Evolutionary conservation across 2,329 filamentous ascomycete species (phyloP), one percentile per base, ranked within the genome.

Genomic region (Venturia effusa): DNA sequence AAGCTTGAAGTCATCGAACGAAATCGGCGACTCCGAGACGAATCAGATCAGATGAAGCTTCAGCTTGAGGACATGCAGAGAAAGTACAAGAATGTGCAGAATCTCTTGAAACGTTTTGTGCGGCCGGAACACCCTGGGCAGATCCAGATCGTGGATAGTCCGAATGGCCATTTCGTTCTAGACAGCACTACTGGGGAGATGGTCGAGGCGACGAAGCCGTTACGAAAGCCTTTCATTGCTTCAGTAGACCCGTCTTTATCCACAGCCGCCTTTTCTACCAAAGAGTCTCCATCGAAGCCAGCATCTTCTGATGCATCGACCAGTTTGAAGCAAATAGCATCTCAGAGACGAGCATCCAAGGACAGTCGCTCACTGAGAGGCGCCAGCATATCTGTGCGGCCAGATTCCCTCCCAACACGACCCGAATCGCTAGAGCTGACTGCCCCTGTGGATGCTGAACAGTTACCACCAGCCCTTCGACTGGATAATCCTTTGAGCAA

Each of bases 111-210:
- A 39, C 55, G 62, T 10, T 59, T 64, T 43, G 57, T 61, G 1
- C 32, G 57, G 34, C 62, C 62, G 5, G 62, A 64, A 8, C 39
- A 59, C 22, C 62, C 62, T 22, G 62, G 62, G n/a, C 54, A 64
- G 27, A 59, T 64, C 17, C 59, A 64, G 32, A 62, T 64, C n/a
- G 57, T 64, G 30, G 63, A 64, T 24, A 64, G 63, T 63, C 63
- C 63, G 15, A 59, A 55, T 40, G 63, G 63, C 10, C 59, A 54
- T n/a, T 64, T 64, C 48, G 32, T 61, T 57, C 43, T 64, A 27
- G 62, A 64, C 27, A 64, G 55, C 55, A 63, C 61, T 5, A 63
- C 41, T 55, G 62, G 62, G 37, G 54, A 62, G 34, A 55, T 61
- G 59, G 62, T 64, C 11, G 59, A 62, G 40, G 61, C 63, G 24